These are phyloP conservation scores for Leccinum aurantiacum DNA, from an alignment of 768 basidiomycete genomes.

Conservation along the genomic window DNA sequence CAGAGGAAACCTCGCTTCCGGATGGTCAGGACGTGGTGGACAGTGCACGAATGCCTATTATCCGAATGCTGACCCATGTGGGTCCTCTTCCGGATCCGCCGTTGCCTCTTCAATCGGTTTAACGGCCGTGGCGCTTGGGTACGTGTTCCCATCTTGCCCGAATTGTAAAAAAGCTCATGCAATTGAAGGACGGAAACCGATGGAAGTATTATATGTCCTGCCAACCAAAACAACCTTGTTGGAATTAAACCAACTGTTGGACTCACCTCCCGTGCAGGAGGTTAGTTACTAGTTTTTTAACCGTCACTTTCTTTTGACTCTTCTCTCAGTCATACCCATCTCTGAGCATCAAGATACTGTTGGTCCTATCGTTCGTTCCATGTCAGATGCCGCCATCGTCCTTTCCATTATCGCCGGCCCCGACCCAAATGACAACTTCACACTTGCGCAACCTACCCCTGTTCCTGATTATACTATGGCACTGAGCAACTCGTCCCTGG, in stretches of 20 bases:
- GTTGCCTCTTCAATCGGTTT: conserved; percentile 53
- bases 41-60: conserved; percentile 52
- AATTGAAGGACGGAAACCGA: conserved; percentile 44
- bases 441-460: conserved; percentile 47
- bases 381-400: conserved; percentile 55
- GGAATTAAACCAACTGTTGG: conserved; percentile 65
- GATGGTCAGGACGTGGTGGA: conserved; percentile 59
- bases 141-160: neutral
- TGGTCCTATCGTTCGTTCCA: conserved; percentile 54
- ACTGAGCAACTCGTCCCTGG: conserved; percentile 46
- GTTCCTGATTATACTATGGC: conserved; percentile 60
- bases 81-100: conserved; percentile 61
- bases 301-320: neutral
- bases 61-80: conserved; percentile 52
- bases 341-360: conserved; percentile 59
- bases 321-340: conserved; percentile 51
- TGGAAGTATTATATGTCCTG: conserved; percentile 56
- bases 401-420: conserved; percentile 56
- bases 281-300: conserved; percentile 26
- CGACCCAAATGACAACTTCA: conserved; percentile 56
- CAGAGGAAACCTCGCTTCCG: conserved; percentile 44
- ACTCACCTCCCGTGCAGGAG: conserved; percentile 58
- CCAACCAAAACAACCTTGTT: conserved; percentile 51
- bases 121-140: conserved; percentile 45
- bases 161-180: neutral